Percentiles rank a stretch among this genome's conserved stretches.
Conservation (phyloP, 495 filamentous ascomycete species). For the Cudoniella acicularis region DNA sequence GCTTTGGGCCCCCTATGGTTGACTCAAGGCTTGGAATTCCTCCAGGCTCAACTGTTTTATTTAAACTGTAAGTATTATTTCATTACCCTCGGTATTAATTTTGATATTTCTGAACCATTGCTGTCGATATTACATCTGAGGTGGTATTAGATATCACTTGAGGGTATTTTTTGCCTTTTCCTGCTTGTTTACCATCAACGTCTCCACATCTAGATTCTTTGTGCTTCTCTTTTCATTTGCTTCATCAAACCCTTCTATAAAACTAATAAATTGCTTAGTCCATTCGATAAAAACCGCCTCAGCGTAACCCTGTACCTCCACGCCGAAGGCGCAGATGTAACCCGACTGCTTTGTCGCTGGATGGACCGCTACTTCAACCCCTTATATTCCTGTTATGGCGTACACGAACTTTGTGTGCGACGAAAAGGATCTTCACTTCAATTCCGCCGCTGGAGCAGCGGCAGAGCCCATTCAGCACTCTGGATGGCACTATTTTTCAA, state of each 20-base stretch:
- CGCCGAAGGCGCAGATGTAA: slow-evolving; percentile 35
- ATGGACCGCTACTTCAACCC: slow-evolving; percentile 23
- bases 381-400: slow-evolving; percentile 31
- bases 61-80: slow-evolving; percentile 39
- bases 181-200: no score
- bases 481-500: slow-evolving; percentile 51
- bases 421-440: slow-evolving; percentile 44
- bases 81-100: no score
- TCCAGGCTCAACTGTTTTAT: slow-evolving; percentile 43
- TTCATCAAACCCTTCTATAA: not conserved
- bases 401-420: slow-evolving; percentile 46
- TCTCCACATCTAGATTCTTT: no score
- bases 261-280: slow-evolving; percentile 26
- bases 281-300: slow-evolving; percentile 48
- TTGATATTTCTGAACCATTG: no score
- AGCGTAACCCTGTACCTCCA: slow-evolving; percentile 46
- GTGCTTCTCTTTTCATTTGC: no score
- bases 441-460: slow-evolving; percentile 44
- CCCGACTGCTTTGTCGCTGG: slow-evolving; percentile 42
- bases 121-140: no score
- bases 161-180: no score
- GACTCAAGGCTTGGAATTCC: slow-evolving; percentile 30
- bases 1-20: slow-evolving; percentile 36
- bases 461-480: slow-evolving; percentile 38
- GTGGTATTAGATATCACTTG: no score